phyloP scores from a whole-genome alignment of 768 basidiomycete genomes.

The Phanerodontia chrysosporium region DNA sequence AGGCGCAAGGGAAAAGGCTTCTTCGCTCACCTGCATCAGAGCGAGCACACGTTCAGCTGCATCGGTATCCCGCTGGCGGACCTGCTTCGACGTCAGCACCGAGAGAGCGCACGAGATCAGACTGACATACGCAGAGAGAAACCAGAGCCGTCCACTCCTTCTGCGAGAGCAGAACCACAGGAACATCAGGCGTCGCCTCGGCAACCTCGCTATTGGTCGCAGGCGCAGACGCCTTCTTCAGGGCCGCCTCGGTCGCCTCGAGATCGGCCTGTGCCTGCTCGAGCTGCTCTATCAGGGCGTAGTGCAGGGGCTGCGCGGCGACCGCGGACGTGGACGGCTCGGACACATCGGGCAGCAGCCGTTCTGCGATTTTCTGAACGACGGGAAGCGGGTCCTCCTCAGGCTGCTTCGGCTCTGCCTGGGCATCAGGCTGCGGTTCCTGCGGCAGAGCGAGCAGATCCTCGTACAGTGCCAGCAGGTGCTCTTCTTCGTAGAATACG shows the following conservation, averaged over 20 bases:
- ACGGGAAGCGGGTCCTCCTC: conserved; percentile 15
- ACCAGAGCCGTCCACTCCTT: conserved; percentile 13
- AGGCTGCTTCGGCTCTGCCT: not conserved
- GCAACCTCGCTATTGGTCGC: not conserved
- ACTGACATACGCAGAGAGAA: conserved; percentile 14
- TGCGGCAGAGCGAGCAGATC: conserved; percentile 32
- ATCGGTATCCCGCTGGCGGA: conserved; percentile 40
- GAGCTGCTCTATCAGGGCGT: not conserved
- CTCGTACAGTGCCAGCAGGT: conserved; percentile 37
- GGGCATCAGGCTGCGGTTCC: too few relatives aligned
- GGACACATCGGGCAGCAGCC: conserved; percentile 21
- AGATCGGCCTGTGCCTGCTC: not conserved
- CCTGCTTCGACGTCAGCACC: conserved; percentile 30
- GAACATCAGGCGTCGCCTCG: not conserved
- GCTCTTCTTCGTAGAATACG: conserved; percentile 29
- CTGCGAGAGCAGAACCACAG: not conserved
- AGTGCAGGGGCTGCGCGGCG: not conserved
- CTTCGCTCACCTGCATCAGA: conserved; percentile 44
- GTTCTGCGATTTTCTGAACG: conserved; percentile 32
- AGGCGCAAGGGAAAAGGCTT: not conserved
- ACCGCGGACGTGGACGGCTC: not conserved
- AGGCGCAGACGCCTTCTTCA: not conserved
- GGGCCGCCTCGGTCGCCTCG: not conserved
- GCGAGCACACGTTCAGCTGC: conserved; percentile 48
- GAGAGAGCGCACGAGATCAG: not conserved